Evolutionary conservation across 768 basidiomycete genomes (phyloP), one percentile per base, ranked within the genome.

Genomic region (Agrocybe pediades): DNA sequence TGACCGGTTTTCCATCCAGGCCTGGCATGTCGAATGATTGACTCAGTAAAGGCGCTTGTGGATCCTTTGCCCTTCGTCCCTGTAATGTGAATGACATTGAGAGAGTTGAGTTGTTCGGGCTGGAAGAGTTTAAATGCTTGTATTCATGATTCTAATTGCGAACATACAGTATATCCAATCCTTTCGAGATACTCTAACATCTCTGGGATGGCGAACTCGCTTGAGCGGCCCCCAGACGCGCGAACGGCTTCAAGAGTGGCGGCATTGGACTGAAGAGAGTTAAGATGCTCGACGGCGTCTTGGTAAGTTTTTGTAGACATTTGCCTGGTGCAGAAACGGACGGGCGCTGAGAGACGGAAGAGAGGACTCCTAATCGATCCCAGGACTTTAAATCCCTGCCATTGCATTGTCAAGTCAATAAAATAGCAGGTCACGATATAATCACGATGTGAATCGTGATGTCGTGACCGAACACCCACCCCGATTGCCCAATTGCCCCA

Each of bases 31-130:
- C 92, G 83, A 46, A 98, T 75, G 49, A 98, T 86, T 9, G 90
- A 91, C 62, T 94, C 89, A 3, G 84, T 82, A 63, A 98, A 98
- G 7, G 97, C 96, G 59, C 91, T 92, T 1, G 97, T 95, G 2
- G 96, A 98, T 6, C 96, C 96, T 69, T 99, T 99, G 27, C 96
- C 96, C 72, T 99, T 99, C 3, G 97, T 98, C 3, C 96, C 96
- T 8, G 96, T 95, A 60, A 99, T 86, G 74, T 99, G 96, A 43
- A 98, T 83, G 53, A 96, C 93, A 69, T 98, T 96, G 49, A 99
- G 76, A 20, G 74, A 72, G 66, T 98, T 95, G 40, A 99, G 79
- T 58, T 95, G 87, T 53, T 83, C 76, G 39, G 90, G 81, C 95
- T 97, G 62, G 41, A 40, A 53, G 33, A 56, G 48, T 43, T 65